phyloP scores from a whole-genome alignment of 768 basidiomycete genomes.

The Pleurotus tuoliensis region DNA sequence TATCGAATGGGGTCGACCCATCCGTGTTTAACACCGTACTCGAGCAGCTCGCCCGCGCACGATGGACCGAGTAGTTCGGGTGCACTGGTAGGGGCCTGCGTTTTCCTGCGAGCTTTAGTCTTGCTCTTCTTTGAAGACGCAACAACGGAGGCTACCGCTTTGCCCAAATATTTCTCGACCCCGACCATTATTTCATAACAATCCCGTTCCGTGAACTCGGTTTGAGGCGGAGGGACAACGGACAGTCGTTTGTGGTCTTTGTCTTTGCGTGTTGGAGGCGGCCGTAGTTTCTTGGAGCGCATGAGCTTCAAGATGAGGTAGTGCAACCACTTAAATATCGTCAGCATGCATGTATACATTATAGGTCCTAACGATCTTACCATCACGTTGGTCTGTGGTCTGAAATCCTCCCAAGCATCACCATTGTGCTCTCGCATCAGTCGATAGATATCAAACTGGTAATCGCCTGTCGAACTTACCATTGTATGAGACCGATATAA shows the following conservation, averaged over 20 bases:
- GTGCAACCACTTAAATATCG: conserved; percentile 74
- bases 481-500: too few species aligned
- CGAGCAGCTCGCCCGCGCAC: conserved; percentile 2
- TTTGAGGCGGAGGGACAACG: conserved; percentile 10
- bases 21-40: conserved; percentile 4
- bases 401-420: conserved; percentile 69
- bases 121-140: not conserved
- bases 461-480: conserved; percentile 53
- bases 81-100: not conserved
- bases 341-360: not conserved
- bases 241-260: conserved; percentile 19
- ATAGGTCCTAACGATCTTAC: conserved; percentile 37
- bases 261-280: conserved; percentile 42
- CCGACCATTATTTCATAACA: conserved; percentile 70
- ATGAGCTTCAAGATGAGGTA: conserved; percentile 77
- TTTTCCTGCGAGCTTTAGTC: conserved; percentile 3
- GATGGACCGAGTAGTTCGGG: not conserved
- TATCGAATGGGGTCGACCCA: conserved; percentile 5
- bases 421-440: conserved; percentile 69
- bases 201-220: conserved; percentile 56
- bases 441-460: conserved; percentile 94
- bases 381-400: conserved; percentile 87
- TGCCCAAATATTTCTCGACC: conserved; percentile 55
- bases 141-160: conserved; percentile 29
- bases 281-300: conserved; percentile 61